phyloP scores from a whole-genome alignment of 345 rosid genomes.

The Nasturtium officinale region DNA sequence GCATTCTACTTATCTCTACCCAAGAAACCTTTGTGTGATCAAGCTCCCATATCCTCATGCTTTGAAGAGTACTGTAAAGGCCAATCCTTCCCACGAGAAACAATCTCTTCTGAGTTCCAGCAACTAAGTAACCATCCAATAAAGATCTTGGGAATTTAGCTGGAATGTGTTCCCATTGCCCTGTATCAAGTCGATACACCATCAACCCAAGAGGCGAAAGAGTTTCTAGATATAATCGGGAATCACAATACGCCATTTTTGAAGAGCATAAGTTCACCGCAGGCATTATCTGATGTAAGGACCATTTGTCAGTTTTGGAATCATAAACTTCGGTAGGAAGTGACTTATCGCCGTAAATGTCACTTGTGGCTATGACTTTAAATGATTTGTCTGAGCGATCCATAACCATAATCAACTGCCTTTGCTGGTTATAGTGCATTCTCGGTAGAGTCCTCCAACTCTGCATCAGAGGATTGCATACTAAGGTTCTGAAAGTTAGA shows the following conservation, averaged over 20 bases:
- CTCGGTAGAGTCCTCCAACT: slow-evolving; percentile 76
- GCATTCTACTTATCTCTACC: slow-evolving; percentile 98
- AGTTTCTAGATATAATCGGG: slow-evolving; percentile 83
- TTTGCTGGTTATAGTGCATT: slow-evolving; percentile 86
- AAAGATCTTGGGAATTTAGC: slow-evolving; percentile 92
- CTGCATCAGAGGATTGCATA: slow-evolving; percentile 92
- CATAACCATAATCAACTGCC: slow-evolving; percentile 88
- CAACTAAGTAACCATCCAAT: slow-evolving; percentile 91
- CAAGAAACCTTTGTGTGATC: slow-evolving; percentile 75
- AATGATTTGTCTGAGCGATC: slow-evolving; percentile 75
- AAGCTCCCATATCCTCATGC: slow-evolving; percentile 98
- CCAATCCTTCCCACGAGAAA: slow-evolving; percentile 96
- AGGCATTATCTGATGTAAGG: slow-evolving; percentile 87
- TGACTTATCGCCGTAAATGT: slow-evolving; percentile 81
- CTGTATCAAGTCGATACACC: slow-evolving; percentile 80
- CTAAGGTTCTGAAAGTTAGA: slow-evolving; percentile 71
- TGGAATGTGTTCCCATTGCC: slow-evolving; percentile 92
- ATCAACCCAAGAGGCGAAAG: slow-evolving; percentile 96
- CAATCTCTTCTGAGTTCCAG: slow-evolving; percentile 86
- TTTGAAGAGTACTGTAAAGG: slow-evolving; percentile 87
- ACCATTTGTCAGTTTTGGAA: slow-evolving; percentile 78
- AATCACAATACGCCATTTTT: slow-evolving; percentile 94
- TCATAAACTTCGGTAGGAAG: slow-evolving; percentile 93
- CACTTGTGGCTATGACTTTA: slow-evolving; percentile 88
- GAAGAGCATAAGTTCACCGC: slow-evolving; percentile 94